A percentile compares a stretch with the other conserved stretches of the same genome.
Conservation (phyloP, 2,329 filamentous ascomycete species). For the Calonectria henricotiae region DNA sequence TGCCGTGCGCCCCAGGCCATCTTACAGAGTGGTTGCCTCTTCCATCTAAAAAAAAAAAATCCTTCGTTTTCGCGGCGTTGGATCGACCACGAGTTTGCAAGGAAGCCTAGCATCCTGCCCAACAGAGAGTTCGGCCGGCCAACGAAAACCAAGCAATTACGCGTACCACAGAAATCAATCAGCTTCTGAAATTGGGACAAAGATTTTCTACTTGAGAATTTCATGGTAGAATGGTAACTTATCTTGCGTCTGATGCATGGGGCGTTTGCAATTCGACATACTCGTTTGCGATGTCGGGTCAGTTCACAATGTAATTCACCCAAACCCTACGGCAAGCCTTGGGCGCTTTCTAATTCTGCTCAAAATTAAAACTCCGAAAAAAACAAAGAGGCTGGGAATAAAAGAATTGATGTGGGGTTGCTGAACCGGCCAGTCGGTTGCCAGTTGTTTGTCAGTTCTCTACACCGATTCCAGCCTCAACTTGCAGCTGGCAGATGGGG, state of each 20-base stretch:
- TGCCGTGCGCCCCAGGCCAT: not conserved
- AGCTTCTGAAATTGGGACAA: not conserved
- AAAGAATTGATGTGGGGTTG: not conserved
- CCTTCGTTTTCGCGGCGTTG: not conserved
- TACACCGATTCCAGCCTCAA: slow-evolving; percentile 3
- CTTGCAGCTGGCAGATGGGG: slow-evolving; percentile 19
- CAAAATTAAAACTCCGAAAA: too few relatives aligned
- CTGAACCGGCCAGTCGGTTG: slow-evolving; percentile 6
- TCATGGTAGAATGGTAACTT: not conserved
- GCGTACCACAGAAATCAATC: not conserved
- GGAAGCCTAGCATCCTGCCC: too few relatives aligned
- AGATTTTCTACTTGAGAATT: not conserved
- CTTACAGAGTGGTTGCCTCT: not conserved
- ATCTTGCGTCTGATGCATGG: not conserved
- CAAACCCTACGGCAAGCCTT: not conserved
- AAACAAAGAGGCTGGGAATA: not conserved
- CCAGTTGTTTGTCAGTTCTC: slow-evolving; percentile 14
- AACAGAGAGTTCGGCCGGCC: not conserved
- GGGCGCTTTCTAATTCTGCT: too few relatives aligned
- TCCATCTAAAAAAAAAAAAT: too few relatives aligned
- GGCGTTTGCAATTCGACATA: not conserved
- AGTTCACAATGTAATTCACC: too few relatives aligned
- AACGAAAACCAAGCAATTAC: too few relatives aligned
- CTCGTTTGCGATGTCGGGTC: too few relatives aligned
- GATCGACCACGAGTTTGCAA: not conserved